These are phyloP conservation scores for Phialophora expanda DNA, from an alignment of 2,329 filamentous ascomycete species.

Conservation along the genomic window DNA sequence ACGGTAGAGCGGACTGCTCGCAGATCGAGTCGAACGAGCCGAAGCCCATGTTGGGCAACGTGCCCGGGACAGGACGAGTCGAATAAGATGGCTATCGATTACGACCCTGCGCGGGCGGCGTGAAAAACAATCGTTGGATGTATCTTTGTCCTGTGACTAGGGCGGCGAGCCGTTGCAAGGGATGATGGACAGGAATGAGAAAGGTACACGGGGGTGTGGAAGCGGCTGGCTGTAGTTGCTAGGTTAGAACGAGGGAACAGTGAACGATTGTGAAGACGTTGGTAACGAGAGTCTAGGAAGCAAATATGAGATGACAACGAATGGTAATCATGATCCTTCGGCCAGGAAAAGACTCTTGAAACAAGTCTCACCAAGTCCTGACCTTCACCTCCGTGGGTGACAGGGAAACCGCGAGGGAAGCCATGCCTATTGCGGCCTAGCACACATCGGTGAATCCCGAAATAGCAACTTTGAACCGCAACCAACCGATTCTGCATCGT, in stretches of 20 bases:
- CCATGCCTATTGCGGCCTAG: conserved; percentile 8
- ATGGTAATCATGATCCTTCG: background rate
- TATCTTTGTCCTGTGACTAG: background rate
- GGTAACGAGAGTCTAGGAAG: conserved; percentile 10
- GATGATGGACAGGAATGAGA: background rate
- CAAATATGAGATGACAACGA: conserved; percentile 7
- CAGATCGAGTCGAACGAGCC: conserved; percentile 90
- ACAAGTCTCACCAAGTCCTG: background rate
- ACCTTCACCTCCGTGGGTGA: background rate
- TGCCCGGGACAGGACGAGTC: conserved; percentile 12
- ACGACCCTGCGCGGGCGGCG: background rate
- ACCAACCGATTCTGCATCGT: background rate
- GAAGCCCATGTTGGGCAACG: conserved; percentile 72
- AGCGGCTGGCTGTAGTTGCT: conserved; percentile 12
- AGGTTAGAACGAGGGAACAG: conserved; percentile 1
- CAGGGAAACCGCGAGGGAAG: conserved; percentile 1
- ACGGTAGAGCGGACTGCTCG: conserved; percentile 78
- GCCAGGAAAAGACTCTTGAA: conserved; percentile 6
- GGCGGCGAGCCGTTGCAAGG: conserved; percentile 1
- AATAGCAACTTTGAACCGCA: conserved; percentile 1
- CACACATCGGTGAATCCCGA: background rate
- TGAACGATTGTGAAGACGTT: conserved; percentile 17
- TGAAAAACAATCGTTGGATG: background rate
- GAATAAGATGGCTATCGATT: background rate
- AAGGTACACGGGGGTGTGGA: background rate